phyloP scores from a whole-genome alignment of 208 protist species.

The Naegleria lovaniensis region DNA sequence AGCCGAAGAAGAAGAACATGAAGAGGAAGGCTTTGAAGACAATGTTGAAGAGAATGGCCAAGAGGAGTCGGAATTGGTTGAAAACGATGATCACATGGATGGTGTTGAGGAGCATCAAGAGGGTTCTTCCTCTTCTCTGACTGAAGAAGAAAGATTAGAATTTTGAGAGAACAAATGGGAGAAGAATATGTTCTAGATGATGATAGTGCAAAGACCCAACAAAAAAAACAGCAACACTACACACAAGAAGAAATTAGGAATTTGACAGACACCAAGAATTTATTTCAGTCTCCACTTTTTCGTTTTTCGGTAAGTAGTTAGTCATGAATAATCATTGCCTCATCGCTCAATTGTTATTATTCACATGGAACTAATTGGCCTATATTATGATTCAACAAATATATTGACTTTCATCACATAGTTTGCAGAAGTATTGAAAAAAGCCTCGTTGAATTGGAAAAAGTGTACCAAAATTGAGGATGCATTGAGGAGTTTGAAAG shows the following conservation, averaged over 20 bases:
- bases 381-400: too few relatives aligned
- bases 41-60: not conserved
- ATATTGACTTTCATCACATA: not conserved
- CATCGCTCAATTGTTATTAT: not conserved
- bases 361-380: too few relatives aligned
- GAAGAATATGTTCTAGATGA: constrained; percentile 3
- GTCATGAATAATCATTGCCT: not conserved
- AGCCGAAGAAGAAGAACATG: not conserved
- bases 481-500: not conserved
- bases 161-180: constrained; percentile 10
- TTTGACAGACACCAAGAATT: not conserved
- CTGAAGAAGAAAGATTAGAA: not conserved
- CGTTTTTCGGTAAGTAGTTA: constrained; percentile 9
- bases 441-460: not conserved
- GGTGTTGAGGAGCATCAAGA: not conserved
- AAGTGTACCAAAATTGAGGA: not conserved
- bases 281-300: constrained; percentile 19
- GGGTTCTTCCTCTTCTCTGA: not conserved
- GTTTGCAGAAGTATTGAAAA: constrained; percentile 12
- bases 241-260: constrained; percentile 7
- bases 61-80: not conserved
- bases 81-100: too few relatives aligned
- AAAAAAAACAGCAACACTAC: not conserved
- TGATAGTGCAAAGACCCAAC: not conserved
- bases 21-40: not conserved